These are phyloP conservation scores for Cytospora schulzeri DNA, from an alignment of 2,329 filamentous ascomycete genomes.

Conservation along the genomic window DNA sequence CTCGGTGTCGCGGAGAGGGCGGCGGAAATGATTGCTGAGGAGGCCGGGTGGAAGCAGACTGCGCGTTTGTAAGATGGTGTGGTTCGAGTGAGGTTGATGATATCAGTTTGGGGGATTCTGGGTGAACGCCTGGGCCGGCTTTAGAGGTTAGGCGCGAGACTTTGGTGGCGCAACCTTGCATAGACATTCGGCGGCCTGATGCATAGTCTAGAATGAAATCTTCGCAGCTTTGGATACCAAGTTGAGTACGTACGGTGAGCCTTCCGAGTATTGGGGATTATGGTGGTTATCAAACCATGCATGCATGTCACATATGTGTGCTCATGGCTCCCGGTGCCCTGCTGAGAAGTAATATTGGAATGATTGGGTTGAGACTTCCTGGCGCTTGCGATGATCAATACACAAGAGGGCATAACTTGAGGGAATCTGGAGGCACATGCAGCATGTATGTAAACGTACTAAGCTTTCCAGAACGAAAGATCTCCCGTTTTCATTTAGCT, in stretches of 20 bases:
- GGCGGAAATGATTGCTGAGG: constrained; percentile 79
- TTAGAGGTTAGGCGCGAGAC: background rate
- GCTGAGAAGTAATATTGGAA: too few species aligned
- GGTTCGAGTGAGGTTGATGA: background rate
- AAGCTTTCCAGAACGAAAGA: too few species aligned
- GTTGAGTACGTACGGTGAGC: background rate
- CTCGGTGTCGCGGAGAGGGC: constrained; percentile 80
- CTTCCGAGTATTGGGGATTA: too few species aligned
- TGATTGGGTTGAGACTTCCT: too few species aligned
- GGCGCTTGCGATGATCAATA: too few species aligned
- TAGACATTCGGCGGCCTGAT: constrained; percentile 3
- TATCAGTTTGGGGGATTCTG: too few species aligned
- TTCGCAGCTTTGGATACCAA: background rate
- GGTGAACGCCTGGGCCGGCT: background rate
- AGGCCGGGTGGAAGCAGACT: constrained; percentile 53
- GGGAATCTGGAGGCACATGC: too few species aligned
- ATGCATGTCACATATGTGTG: too few species aligned
- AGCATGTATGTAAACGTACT: too few species aligned
- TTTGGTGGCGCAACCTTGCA: constrained; percentile 3
- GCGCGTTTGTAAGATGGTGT: constrained; percentile 35
- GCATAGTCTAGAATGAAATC: background rate
- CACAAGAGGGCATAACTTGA: too few species aligned
- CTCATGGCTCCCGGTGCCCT: too few species aligned
- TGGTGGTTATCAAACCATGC: too few species aligned
- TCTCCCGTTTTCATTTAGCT: background rate